Percentiles rank a stretch among this genome's conserved stretches.
phyloP scores from a whole-genome alignment of 2,329 filamentous ascomycete genomes.

The Fusarium devonianum region DNA sequence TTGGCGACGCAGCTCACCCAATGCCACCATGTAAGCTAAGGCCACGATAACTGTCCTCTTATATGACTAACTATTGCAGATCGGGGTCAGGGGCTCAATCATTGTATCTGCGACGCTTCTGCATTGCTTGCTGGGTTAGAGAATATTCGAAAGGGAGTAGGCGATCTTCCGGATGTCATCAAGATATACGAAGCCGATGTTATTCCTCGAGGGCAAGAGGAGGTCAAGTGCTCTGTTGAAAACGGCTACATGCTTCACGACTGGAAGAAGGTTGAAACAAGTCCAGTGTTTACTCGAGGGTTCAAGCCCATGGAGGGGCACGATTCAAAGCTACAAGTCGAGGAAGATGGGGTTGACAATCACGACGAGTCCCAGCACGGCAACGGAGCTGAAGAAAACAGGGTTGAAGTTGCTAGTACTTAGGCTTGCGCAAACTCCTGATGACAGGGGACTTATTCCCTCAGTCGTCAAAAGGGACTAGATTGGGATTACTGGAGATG shows the following conservation, averaged over 20 bases:
- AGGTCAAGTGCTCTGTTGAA: slow-evolving; percentile 35
- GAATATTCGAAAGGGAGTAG: not conserved
- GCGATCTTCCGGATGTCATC: slow-evolving; percentile 8
- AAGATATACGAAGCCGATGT: slow-evolving; percentile 28
- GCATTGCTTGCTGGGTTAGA: slow-evolving; percentile 19
- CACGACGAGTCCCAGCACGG: not conserved
- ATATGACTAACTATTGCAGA: slow-evolving; percentile 14
- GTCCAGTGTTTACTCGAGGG: slow-evolving; percentile 33
- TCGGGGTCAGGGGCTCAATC: slow-evolving; percentile 35
- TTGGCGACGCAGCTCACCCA: slow-evolving; percentile 35
- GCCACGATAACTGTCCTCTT: no score
- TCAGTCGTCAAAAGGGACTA: no score
- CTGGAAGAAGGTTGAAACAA: slow-evolving; percentile 32
- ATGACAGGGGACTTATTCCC: no score
- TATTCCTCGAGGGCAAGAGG: slow-evolving; percentile 34
- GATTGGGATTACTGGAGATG: no score
- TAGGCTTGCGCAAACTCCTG: no score
- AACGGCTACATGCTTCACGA: slow-evolving; percentile 36
- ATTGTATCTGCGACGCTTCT: slow-evolving; percentile 33
- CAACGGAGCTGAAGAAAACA: not conserved
- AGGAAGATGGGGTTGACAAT: slow-evolving; percentile 1
- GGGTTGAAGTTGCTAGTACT: not conserved
- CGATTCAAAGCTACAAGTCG: slow-evolving; percentile 7
- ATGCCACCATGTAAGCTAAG: slow-evolving; percentile 33
- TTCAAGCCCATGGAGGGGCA: slow-evolving; percentile 38